Evolutionary conservation across 306 rosid species (phyloP).

Genomic region (Medicago arabica): DNA sequence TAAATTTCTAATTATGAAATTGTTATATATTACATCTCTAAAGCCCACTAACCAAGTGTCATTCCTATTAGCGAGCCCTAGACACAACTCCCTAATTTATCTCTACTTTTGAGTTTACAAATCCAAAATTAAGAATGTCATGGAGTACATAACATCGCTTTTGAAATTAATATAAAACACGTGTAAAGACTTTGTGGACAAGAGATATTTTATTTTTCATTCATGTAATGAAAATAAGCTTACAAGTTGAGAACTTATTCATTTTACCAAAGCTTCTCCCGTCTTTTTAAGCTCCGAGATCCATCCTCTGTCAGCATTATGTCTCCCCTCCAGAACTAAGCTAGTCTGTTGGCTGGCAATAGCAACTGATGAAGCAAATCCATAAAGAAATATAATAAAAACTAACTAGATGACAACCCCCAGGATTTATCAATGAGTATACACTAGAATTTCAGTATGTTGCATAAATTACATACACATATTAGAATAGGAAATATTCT

Average conservation of each 20-base stretch:
- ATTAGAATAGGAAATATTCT: conserved; percentile 22
- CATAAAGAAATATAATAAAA: conserved; percentile 38
- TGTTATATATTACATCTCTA: not conserved
- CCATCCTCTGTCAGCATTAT: conserved; percentile 91
- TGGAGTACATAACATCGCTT: conserved; percentile 17
- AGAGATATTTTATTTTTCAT: conserved; percentile 21
- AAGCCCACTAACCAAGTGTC: not conserved
- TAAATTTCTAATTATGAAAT: not conserved
- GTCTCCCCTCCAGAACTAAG: conserved; percentile 89
- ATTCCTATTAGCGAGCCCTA: conserved; percentile 28
- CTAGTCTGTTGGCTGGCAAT: conserved; percentile 70
- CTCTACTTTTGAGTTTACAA: conserved; percentile 33
- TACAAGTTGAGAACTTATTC: conserved; percentile 25
- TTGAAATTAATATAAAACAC: conserved; percentile 18
- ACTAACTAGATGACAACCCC: conserved; percentile 17
- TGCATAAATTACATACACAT: conserved; percentile 16
- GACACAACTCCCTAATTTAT: conserved; percentile 19
- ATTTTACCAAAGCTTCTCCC: conserved; percentile 81
- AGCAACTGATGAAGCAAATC: conserved; percentile 49
- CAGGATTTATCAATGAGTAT: conserved; percentile 12
- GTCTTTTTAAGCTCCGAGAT: conserved; percentile 76
- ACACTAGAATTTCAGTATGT: conserved; percentile 29
- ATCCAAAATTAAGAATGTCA: conserved; percentile 31
- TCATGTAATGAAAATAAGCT: conserved; percentile 19
- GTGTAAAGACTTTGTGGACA: not conserved